Evolutionary conservation across 2,329 filamentous ascomycete species (phyloP).

Genomic region (Calycina herbarum): DNA sequence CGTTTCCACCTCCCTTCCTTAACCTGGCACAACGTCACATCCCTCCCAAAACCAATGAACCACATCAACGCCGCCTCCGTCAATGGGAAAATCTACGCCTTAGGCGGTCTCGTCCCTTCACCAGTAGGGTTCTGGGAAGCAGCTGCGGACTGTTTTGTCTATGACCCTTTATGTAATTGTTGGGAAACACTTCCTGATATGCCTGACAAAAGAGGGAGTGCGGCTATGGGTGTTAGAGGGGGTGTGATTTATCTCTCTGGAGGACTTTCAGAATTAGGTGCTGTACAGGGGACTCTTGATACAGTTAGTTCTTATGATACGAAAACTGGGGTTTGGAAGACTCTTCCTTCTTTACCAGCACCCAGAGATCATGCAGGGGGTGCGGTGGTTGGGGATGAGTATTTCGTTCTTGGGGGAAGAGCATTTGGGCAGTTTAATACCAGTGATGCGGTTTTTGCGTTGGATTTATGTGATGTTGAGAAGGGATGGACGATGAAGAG

Average conservation of each 20-base stretch:
- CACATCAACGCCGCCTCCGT: slow-evolving; percentile 13
- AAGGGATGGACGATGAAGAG: slow-evolving; percentile 29
- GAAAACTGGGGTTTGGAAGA: slow-evolving; percentile 31
- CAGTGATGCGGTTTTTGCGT: slow-evolving; percentile 39
- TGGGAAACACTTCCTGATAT: background rate
- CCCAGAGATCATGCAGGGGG: slow-evolving; percentile 39
- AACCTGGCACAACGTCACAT: slow-evolving; percentile 3
- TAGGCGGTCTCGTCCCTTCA: slow-evolving; percentile 9
- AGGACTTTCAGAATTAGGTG: slow-evolving; percentile 34
- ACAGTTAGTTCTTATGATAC: slow-evolving; percentile 35
- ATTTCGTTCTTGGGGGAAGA: slow-evolving; percentile 36
- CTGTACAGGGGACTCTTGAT: slow-evolving; percentile 7
- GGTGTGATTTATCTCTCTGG: slow-evolving; percentile 41
- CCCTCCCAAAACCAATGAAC: slow-evolving; percentile 12
- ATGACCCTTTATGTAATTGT: background rate
- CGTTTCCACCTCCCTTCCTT: slow-evolving; percentile 6
- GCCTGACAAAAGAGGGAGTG: background rate
- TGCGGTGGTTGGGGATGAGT: slow-evolving; percentile 36
- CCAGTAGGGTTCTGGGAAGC: background rate
- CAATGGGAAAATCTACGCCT: slow-evolving; percentile 14
- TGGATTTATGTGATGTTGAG: slow-evolving; percentile 34
- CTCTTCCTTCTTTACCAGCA: slow-evolving; percentile 38
- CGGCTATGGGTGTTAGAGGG: background rate
- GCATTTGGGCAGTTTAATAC: slow-evolving; percentile 36
- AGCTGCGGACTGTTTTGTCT: background rate